Evolutionary conservation across 805 yeast species (phyloP).

Genomic region (Spathaspora gorwiae): DNA sequence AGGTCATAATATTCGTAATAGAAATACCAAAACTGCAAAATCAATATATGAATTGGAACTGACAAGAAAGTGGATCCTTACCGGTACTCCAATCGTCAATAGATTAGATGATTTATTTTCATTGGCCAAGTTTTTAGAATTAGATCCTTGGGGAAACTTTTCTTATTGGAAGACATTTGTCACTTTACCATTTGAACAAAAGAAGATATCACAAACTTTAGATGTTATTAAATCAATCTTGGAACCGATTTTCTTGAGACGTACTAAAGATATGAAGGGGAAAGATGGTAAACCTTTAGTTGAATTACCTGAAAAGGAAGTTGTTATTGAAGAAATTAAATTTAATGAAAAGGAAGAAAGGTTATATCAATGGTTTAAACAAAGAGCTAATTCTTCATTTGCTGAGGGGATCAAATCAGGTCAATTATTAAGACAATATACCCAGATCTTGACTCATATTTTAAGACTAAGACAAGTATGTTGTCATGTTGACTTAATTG

Average conservation of each 20-base stretch:
- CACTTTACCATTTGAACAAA: conserved; percentile 76
- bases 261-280: conserved; percentile 83
- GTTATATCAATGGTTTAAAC: conserved; percentile 65
- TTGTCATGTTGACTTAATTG: conserved; percentile 72
- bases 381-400: conserved; percentile 61
- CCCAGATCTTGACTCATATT: conserved; percentile 78
- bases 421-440: conserved; percentile 63
- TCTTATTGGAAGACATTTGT: conserved; percentile 85
- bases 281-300: conserved; percentile 70
- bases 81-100: conserved; percentile 92
- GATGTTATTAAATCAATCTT: conserved; percentile 80
- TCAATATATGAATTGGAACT: conserved; percentile 67
- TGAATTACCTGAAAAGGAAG: conserved; percentile 69
- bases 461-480: conserved; percentile 82
- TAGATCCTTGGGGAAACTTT: conserved; percentile 89
- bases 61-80: conserved; percentile 73
- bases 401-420: conserved; percentile 59
- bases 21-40: conserved; percentile 72
- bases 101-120: conserved; percentile 83
- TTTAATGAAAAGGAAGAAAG: conserved; percentile 63
- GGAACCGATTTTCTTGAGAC: conserved; percentile 75
- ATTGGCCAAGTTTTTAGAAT: conserved; percentile 61
- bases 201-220: conserved; percentile 65
- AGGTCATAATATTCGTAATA: conserved; percentile 83
- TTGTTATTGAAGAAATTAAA: conserved; percentile 60